Conservation (phyloP, 2,329 filamentous ascomycete genomes). For the Metarhizium robertsii region DNA sequence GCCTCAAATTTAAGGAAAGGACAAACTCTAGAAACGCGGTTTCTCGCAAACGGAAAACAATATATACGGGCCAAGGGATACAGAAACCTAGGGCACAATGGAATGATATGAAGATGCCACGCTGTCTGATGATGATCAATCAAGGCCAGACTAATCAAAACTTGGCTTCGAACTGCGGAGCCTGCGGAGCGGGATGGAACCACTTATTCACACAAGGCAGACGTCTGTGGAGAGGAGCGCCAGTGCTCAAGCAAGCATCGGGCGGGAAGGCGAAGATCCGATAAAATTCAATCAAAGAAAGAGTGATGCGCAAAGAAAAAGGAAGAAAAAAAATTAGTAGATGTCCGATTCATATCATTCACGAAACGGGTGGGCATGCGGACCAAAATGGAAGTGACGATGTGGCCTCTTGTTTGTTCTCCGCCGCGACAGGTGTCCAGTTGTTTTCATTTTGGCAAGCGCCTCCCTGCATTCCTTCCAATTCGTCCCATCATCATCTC, state of each 20-base stretch:
- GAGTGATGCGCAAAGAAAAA: not conserved
- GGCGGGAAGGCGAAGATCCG: not conserved
- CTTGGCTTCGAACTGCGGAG: not conserved
- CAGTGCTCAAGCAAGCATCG: not conserved
- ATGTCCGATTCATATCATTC: not conserved
- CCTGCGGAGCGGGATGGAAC: not conserved
- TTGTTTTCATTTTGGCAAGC: not conserved
- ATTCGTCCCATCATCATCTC: not conserved
- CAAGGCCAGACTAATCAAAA: not conserved
- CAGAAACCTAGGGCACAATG: not conserved
- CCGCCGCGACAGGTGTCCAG: not conserved
- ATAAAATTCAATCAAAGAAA: not conserved
- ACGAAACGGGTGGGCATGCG: not conserved
- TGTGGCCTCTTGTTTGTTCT: not conserved
- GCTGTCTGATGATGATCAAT: constrained; percentile 10
- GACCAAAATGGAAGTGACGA: not conserved
- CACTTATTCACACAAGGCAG: not conserved
- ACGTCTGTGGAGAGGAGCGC: not conserved
- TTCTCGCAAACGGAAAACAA: not conserved
- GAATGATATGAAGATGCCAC: constrained; percentile 12
- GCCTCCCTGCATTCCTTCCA: not conserved
- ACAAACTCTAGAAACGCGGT: not conserved
- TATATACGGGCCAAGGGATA: not conserved
- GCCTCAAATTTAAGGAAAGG: too few relatives aligned
- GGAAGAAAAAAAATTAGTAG: not conserved